Evolutionary conservation across 2,329 filamentous ascomycete genomes (phyloP).

Genomic region (Nemania sp.): DNA sequence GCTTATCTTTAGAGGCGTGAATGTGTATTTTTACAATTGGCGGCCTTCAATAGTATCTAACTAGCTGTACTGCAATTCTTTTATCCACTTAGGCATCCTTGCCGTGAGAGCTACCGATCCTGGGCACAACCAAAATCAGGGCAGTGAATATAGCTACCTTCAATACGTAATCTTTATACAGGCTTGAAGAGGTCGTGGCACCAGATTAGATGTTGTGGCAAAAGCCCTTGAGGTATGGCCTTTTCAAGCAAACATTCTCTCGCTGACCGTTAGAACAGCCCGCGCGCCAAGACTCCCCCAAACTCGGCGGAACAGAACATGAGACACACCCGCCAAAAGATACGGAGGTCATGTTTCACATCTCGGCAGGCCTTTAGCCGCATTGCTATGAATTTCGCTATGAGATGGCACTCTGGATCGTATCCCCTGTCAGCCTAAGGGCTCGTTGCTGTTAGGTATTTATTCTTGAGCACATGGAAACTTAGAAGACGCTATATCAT

Average conservation of each 20-base stretch:
- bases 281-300: constrained; percentile 22
- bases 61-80: neutral
- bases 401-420: neutral
- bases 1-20: neutral
- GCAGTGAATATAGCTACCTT: neutral
- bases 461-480: neutral
- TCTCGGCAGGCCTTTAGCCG: constrained; percentile 30
- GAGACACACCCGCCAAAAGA: constrained; percentile 27
- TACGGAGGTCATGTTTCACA: constrained; percentile 34
- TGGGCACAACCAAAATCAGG: neutral
- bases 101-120: neutral
- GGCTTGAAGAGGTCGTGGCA: neutral
- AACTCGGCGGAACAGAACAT: constrained; percentile 14
- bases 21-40: constrained; percentile 11
- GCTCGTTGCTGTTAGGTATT: neutral
- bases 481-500: neutral
- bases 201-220: neutral
- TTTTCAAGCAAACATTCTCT: neutral
- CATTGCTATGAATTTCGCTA: constrained; percentile 7
- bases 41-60: neutral
- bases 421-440: neutral
- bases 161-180: neutral
- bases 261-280: neutral
- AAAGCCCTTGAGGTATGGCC: neutral
- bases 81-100: neutral